phyloP scores from a whole-genome alignment of 805 yeast genomes.

The Candida odintsovae region DNA sequence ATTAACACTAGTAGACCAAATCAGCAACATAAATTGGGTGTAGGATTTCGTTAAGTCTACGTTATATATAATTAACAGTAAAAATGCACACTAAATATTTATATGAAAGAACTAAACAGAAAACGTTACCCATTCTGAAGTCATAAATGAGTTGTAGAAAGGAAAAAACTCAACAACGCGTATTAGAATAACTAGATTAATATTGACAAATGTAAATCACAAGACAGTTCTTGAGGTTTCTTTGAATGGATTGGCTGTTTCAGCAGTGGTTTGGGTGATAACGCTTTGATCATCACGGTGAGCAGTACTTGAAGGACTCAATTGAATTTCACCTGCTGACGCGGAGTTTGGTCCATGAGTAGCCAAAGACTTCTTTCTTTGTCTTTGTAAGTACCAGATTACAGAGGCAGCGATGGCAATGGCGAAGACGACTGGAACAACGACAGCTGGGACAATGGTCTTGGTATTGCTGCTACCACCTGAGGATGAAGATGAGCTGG shows the following conservation, averaged over 20 bases:
- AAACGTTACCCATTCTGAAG: neutral
- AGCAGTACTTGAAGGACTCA: conserved; percentile 20
- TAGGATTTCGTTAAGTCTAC: too few species aligned
- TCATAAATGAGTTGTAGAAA: neutral
- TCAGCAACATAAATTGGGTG: too few species aligned
- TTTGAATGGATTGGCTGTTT: conserved; percentile 23
- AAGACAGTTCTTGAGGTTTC: conserved; percentile 25
- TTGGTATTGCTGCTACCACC: conserved; percentile 19
- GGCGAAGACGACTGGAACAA: conserved; percentile 35
- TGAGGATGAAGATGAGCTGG: conserved; percentile 13
- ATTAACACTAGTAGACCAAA: too few species aligned
- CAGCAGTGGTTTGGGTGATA: conserved; percentile 18
- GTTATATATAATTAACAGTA: too few species aligned
- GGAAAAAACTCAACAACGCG: too few species aligned
- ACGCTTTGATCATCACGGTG: conserved; percentile 8
- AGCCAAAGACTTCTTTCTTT: conserved; percentile 13
- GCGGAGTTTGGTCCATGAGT: neutral
- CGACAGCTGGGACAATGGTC: conserved; percentile 37
- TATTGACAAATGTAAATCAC: conserved; percentile 1
- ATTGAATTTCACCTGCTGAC: conserved; percentile 16
- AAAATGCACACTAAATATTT: neutral
- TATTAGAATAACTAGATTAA: too few species aligned
- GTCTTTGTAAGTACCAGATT: conserved; percentile 26
- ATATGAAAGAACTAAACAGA: neutral
- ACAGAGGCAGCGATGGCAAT: conserved; percentile 25